phyloP scores from a whole-genome alignment of 495 filamentous ascomycete species.

The Hypoxylon intermedium region DNA sequence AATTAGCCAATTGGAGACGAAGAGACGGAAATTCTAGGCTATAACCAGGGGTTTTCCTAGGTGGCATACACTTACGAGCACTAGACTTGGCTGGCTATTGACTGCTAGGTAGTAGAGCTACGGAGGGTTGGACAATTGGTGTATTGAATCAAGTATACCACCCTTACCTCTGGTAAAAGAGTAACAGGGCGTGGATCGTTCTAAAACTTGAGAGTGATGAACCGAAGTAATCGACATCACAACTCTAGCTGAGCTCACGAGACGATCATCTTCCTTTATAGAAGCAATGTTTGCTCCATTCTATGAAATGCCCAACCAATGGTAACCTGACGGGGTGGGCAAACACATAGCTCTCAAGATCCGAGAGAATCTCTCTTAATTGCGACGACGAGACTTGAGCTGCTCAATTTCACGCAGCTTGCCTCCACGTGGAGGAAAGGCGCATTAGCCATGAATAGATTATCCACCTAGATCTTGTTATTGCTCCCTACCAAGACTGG shows the following conservation, averaged over 20 bases:
- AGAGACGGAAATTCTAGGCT: too few relatives aligned
- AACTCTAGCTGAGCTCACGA: constrained; percentile 8
- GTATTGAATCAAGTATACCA: not conserved
- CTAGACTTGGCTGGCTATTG: not conserved
- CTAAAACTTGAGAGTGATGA: not conserved
- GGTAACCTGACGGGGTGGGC: constrained; percentile 24
- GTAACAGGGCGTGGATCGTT: too few relatives aligned
- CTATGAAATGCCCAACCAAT: constrained; percentile 4
- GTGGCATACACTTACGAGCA: constrained; percentile 3
- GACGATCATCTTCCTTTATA: constrained; percentile 14
- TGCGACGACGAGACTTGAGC: constrained; percentile 16
- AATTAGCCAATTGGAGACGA: constrained; percentile 3
- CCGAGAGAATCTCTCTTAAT: constrained; percentile 11
- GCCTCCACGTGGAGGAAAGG: constrained; percentile 30
- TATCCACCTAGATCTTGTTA: constrained; percentile 28
- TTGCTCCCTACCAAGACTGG: constrained; percentile 17
- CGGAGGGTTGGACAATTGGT: not conserved
- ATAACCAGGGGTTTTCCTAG: not conserved
- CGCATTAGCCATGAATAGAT: constrained; percentile 33
- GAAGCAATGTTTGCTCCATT: constrained; percentile 25
- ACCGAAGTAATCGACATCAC: not conserved
- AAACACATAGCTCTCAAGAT: constrained; percentile 23
- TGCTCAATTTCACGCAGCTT: constrained; percentile 37
- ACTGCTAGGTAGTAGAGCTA: constrained; percentile 1
- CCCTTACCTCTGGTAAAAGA: too few relatives aligned